These are phyloP conservation scores for Heritiera littoralis DNA, from an alignment of 345 rosid species.

Conservation along the genomic window DNA sequence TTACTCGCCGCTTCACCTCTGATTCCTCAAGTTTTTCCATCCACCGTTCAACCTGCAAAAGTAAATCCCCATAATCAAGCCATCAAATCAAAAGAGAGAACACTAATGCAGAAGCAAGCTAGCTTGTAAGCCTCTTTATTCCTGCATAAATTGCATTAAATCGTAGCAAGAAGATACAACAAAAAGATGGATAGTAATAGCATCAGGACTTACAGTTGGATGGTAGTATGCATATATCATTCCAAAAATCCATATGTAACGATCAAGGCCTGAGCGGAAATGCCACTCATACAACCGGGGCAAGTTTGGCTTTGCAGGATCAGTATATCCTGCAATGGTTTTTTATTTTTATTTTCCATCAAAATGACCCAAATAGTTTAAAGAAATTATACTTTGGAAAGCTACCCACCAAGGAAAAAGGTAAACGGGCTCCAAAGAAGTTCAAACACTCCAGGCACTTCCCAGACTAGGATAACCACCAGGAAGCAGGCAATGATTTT, in stretches of 20 bases:
- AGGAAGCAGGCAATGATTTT: slow-evolving; percentile 76
- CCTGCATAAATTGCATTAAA: slow-evolving; percentile 16
- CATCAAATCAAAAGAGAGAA: slow-evolving; percentile 1
- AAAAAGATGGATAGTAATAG: slow-evolving; percentile 16
- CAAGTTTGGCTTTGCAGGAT: slow-evolving; percentile 77
- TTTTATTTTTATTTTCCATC: slow-evolving; percentile 19
- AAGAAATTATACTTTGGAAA: slow-evolving; percentile 21
- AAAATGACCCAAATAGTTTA: slow-evolving; percentile 5
- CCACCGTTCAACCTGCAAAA: slow-evolving; percentile 85
- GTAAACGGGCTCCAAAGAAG: slow-evolving; percentile 92
- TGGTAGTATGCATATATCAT: slow-evolving; percentile 98
- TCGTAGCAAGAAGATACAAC: not conserved
- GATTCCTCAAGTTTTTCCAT: slow-evolving; percentile 97
- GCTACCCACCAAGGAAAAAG: slow-evolving; percentile 72
- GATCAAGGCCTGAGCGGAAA: slow-evolving; percentile 99
- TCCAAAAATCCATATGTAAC: slow-evolving; percentile 98
- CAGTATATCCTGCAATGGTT: slow-evolving; percentile 74
- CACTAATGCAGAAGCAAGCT: not conserved
- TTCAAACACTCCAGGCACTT: slow-evolving; percentile 92
- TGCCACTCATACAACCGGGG: slow-evolving; percentile 96
- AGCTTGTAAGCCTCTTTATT: slow-evolving; percentile 14
- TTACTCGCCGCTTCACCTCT: slow-evolving; percentile 63
- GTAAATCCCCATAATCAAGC: slow-evolving; percentile 17
- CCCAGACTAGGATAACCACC: slow-evolving; percentile 89
- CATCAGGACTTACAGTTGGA: slow-evolving; percentile 76